Evolutionary conservation across 2,329 filamentous ascomycete genomes (phyloP), one percentile per base, ranked within the genome.

Genomic region (Calonectria fujianensis): DNA sequence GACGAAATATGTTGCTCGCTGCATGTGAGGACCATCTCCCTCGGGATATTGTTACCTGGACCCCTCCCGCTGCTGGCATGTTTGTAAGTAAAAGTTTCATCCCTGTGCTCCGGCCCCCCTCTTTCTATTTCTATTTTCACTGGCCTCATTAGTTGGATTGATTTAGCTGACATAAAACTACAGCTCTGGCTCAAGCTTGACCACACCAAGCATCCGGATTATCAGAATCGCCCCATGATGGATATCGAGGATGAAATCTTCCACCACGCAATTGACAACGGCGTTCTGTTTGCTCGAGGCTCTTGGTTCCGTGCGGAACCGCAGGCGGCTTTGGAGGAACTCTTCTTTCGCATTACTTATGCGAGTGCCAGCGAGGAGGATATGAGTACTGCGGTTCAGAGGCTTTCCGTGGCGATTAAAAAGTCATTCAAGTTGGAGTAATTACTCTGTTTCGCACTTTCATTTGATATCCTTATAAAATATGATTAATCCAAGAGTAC

Each of bases 131-230:
- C 32, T 27, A 2, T 24, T 18, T 39, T 13, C 18, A 39, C 10
- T 2, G 16, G 18, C 13, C 9, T 5, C 9, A 18, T 39, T 10
- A 18, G 2, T 31, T 29, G 24, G 20, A 10, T 57, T 35, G 31
- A 39, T 61, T 13, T 11, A 10, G 24, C 54, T 61, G 24, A 61
- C 57, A 1, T 35, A 29, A 39, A 39, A 29, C 3, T 10, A 29
- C 24, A 63, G 57, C 57, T 63, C 32, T 63, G 57, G 57, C 35
- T 63, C n/a, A 63, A 63, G 35, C 57, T 63, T 63, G 57, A 63
- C 57, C 57, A 63, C 57, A 63, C 57, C 39, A 41, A 63, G 35
- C 57, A 63, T 24, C 57, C 57, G 24, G 57, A 63, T 20, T 63
- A 41, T 16, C 37, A 41, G 5, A 37, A 9, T 6, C 57, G 57